These are phyloP conservation scores for Syzygium syzygioides DNA, from an alignment of 441 rosid genomes.

Conservation along the genomic window DNA sequence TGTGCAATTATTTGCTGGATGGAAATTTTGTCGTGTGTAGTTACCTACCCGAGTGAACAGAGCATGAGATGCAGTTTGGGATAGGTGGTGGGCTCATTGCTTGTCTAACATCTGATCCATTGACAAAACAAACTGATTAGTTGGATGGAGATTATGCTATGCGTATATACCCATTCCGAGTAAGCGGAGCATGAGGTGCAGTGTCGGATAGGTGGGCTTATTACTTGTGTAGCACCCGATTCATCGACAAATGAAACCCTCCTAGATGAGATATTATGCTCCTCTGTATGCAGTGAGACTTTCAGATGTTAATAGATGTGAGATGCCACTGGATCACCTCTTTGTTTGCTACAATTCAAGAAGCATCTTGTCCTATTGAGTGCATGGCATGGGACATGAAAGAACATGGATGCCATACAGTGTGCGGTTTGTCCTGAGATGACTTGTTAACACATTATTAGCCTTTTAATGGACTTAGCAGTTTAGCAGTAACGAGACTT, in stretches of 20 bases:
- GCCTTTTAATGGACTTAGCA: background rate
- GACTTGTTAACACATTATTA: background rate
- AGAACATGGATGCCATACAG: background rate
- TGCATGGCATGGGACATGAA: background rate
- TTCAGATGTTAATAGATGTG: background rate
- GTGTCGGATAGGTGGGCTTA: background rate
- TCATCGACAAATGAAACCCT: background rate
- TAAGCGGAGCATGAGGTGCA: background rate
- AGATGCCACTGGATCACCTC: background rate
- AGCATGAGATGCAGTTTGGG: background rate
- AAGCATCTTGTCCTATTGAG: background rate
- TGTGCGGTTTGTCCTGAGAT: background rate
- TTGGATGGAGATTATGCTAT: background rate
- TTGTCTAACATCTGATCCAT: background rate
- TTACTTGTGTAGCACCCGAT: background rate
- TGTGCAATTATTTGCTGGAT: background rate
- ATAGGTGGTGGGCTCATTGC: background rate
- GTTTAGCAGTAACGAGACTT: background rate
- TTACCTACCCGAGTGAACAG: background rate
- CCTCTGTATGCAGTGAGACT: background rate
- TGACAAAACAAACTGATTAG: background rate
- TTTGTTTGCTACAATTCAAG: background rate
- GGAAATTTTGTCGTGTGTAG: background rate
- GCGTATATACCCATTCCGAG: background rate
- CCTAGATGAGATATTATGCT: background rate